Base-by-base conservation (phyloP, 1,284 basidiomycete species). In the Cryptococcus floricola region DNA sequence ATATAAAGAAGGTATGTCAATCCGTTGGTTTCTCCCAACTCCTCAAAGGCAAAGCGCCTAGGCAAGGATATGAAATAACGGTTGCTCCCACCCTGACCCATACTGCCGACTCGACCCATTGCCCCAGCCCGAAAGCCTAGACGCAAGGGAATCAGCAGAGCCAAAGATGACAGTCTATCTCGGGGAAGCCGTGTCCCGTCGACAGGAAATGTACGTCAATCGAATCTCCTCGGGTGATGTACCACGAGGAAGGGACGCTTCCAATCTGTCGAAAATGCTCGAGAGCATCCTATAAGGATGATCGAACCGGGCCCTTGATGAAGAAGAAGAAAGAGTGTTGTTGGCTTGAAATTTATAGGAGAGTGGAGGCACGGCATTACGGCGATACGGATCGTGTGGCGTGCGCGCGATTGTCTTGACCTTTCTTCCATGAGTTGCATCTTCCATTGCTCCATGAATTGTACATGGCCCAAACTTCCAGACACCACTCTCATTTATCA, bases 41-140 rank as follows among this genome's bases (percentile, higher is more conserved):
- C 68, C 63, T 67, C 65, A 69, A 58, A 43, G 67, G 64, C 64
- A 55, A 66, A 69, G 60, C 59, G 61, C 64, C 66, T 68, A 71
- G 60, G 68, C 66, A 71, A 70, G 69, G 68, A 71, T 70, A 71
- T 71, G 69, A 71, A 71, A 71, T 71, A 71, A 71, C 69, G 67
- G 68, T 58, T 59, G 53, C 60, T 55, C 34, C 39, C 48, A 38
- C 23, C 23, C 42, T 43, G 38, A 25, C 53, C 31, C 41, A 34
- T 18, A 44, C 49, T 13, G 48, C 44, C 56, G 34, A 53, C 59
- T 60, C 59, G 25, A 52, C 54, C 63, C 27, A 44, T 38, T 55
- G 23, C 55, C 54, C 57, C 52, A 57, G 53, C 57, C 53, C 49
- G 25, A 52, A 50, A 39, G 31, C 31, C 27, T 39, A 39, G 48